phyloP scores from a whole-genome alignment of 2,329 filamentous ascomycete genomes.

The Verticillium klebahnii region DNA sequence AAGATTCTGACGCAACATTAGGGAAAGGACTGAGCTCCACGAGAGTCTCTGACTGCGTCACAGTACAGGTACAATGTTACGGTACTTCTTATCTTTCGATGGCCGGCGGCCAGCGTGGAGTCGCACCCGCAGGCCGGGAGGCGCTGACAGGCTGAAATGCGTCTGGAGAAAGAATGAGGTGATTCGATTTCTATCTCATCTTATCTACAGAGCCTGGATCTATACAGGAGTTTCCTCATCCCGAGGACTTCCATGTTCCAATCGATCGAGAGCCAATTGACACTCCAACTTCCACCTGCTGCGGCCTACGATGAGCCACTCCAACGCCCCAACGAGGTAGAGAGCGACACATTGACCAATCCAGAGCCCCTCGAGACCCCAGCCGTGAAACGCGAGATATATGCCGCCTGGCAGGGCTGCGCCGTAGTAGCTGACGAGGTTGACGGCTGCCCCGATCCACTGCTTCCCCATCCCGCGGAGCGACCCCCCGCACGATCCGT shows the following conservation, averaged over 20 bases:
- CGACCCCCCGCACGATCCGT: slow-evolving; percentile 77
- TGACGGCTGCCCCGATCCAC: slow-evolving; percentile 78
- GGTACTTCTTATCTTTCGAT: neutral
- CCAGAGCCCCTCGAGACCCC: slow-evolving; percentile 78
- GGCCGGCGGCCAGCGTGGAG: neutral
- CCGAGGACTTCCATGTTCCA: slow-evolving; percentile 45
- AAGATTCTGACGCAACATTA: neutral
- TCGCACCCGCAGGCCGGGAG: too few relatives aligned
- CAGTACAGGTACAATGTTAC: neutral
- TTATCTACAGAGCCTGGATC: neutral
- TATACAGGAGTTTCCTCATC: neutral
- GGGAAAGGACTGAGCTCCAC: too few relatives aligned
- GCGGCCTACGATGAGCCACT: slow-evolving; percentile 75
- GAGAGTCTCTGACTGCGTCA: neutral
- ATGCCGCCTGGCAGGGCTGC: slow-evolving; percentile 78
- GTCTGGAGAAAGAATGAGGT: neutral
- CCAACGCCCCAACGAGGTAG: slow-evolving; percentile 71
- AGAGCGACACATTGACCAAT: slow-evolving; percentile 77
- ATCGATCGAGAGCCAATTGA: slow-evolving; percentile 62
- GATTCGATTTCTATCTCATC: neutral
- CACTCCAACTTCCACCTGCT: slow-evolving; percentile 77
- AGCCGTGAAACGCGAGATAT: slow-evolving; percentile 80
- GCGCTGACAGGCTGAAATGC: neutral
- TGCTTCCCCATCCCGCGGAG: slow-evolving; percentile 82
- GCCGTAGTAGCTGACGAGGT: slow-evolving; percentile 78